These are phyloP conservation scores for Pinus tabuliformis DNA, from an alignment of 75 land plant genomes.

Conservation along the genomic window DNA sequence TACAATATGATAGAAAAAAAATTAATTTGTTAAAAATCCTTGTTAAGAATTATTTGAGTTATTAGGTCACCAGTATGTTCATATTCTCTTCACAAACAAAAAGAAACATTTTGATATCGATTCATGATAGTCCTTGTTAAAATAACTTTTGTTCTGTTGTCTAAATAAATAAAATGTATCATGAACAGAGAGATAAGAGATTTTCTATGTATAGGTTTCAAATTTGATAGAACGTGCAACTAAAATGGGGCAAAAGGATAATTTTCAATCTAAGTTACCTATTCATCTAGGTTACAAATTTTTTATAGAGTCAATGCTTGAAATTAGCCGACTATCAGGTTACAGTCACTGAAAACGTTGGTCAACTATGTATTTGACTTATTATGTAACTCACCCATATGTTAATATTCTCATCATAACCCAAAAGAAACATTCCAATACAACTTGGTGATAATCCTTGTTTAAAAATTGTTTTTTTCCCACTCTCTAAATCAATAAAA, in stretches of 20 bases:
- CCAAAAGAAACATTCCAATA: not conserved
- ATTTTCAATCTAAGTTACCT: conserved; percentile 24
- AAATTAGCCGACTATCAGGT: not conserved
- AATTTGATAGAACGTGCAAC: not conserved
- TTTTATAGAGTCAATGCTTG: not conserved
- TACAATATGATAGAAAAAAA: not conserved
- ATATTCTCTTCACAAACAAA: not conserved
- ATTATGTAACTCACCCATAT: not conserved
- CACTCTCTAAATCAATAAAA: not conserved
- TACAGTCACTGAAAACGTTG: not conserved
- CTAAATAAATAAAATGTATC: not conserved
- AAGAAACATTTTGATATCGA: not conserved
- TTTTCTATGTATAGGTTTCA: not conserved
- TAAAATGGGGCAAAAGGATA: not conserved
- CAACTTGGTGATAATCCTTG: not conserved
- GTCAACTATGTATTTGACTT: not conserved
- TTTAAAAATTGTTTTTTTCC: not conserved
- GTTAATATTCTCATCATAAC: not conserved
- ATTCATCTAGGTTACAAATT: conserved; percentile 28
- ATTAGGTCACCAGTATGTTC: not conserved
- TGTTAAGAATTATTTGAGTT: not conserved
- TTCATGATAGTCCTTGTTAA: not conserved
- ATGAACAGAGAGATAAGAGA: not conserved
- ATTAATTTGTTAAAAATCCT: not conserved
- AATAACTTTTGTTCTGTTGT: not conserved